Conservation (phyloP, 768 basidiomycete species). For the Termitomyces sp. region DNA sequence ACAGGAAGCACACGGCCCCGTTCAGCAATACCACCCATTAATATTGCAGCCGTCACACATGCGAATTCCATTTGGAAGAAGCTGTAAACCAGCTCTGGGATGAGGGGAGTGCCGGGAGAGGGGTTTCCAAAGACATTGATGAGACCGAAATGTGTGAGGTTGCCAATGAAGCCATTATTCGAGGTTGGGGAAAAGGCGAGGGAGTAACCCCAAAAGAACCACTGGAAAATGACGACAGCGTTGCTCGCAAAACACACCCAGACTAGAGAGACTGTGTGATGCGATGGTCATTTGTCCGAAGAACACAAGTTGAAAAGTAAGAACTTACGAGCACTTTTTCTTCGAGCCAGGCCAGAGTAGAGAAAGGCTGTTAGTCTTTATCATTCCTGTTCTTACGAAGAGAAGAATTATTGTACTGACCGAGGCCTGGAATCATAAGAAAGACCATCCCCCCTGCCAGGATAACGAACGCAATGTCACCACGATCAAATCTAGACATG, state of each 20-base stretch:
- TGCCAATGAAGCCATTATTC: conserved; percentile 73
- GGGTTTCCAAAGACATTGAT: conserved; percentile 66
- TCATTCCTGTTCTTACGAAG: conserved; percentile 1
- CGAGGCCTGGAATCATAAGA: conserved; percentile 76
- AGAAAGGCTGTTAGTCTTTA: conserved; percentile 51
- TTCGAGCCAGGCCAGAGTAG: conserved; percentile 67
- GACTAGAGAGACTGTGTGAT: conserved; percentile 54
- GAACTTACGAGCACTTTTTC: conserved; percentile 55
- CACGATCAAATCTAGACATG: conserved; percentile 54
- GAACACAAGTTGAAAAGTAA: neutral
- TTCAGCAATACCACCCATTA: conserved; percentile 82
- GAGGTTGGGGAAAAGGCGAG: conserved; percentile 79
- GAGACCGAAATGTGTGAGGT: conserved; percentile 77
- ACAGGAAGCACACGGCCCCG: conserved; percentile 81
- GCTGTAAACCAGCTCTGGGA: conserved; percentile 80
- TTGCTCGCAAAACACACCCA: conserved; percentile 74
- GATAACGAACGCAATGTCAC: conserved; percentile 70
- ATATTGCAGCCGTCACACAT: conserved; percentile 73
- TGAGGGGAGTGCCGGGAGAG: conserved; percentile 74
- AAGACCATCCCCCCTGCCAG: conserved; percentile 66
- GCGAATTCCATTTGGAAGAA: conserved; percentile 90
- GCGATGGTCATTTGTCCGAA: conserved; percentile 2
- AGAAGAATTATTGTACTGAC: conserved; percentile 26
- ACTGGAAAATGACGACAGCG: conserved; percentile 74
- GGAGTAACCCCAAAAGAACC: conserved; percentile 71